A percentile compares a stretch with the other conserved stretches of the same genome.
phyloP scores from a whole-genome alignment of 768 basidiomycete species.

The Crucibulum laeve region DNA sequence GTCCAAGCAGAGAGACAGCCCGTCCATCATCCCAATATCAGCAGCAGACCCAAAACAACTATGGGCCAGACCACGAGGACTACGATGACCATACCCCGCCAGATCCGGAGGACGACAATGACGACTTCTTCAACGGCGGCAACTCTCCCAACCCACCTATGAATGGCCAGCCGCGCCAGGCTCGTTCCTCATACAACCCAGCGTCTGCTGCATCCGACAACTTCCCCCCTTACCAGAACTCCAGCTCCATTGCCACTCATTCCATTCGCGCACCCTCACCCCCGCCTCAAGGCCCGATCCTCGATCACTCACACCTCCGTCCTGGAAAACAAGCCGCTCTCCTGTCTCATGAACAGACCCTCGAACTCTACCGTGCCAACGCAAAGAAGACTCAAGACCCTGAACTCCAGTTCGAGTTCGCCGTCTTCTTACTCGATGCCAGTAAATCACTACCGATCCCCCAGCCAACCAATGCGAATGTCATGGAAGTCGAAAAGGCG shows the following conservation, averaged over 20 bases:
- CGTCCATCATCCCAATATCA: slow-evolving; percentile 15
- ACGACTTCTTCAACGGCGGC: slow-evolving; percentile 43
- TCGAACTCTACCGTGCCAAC: slow-evolving; percentile 95
- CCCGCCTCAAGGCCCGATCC: slow-evolving; percentile 59
- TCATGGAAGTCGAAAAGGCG: slow-evolving; percentile 78
- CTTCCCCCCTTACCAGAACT: slow-evolving; percentile 21
- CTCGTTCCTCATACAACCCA: slow-evolving; percentile 27
- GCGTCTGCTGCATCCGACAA: slow-evolving; percentile 18
- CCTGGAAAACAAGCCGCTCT: slow-evolving; percentile 92
- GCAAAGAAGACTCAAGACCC: slow-evolving; percentile 99
- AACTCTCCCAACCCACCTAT: slow-evolving; percentile 9
- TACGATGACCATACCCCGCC: slow-evolving; percentile 32
- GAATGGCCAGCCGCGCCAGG: slow-evolving; percentile 18
- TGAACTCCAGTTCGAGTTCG: slow-evolving; percentile 96
- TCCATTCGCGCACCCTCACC: slow-evolving; percentile 68
- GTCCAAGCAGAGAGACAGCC: slow-evolving; percentile 18
- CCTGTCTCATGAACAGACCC: slow-evolving; percentile 91
- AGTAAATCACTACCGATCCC: slow-evolving; percentile 87
- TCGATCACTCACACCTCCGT: slow-evolving; percentile 89
- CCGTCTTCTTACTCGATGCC: slow-evolving; percentile 98
- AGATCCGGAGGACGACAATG: slow-evolving; percentile 42
- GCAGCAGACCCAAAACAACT: slow-evolving; percentile 18
- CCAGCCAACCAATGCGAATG: slow-evolving; percentile 60
- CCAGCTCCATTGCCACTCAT: slow-evolving; percentile 42
- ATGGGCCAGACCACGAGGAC: slow-evolving; percentile 35